These are phyloP conservation scores for Ananas comosus DNA, from an alignment of 176 grass and related monocot species.

Conservation along the genomic window DNA sequence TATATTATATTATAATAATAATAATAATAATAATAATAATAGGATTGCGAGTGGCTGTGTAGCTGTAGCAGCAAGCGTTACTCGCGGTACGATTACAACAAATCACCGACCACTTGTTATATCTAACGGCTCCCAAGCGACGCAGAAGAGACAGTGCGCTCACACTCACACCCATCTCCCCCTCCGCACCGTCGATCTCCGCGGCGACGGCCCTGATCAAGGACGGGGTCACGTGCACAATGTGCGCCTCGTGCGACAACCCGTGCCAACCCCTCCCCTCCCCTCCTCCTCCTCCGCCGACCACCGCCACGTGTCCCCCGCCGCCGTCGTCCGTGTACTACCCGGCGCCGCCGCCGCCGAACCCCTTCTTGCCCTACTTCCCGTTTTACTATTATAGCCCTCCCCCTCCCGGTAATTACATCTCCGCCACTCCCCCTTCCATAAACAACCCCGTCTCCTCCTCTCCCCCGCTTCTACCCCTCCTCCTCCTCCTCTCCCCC, in stretches of 20 bases:
- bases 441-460: background rate
- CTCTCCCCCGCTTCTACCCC: background rate
- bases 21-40: background rate
- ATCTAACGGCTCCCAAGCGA: background rate
- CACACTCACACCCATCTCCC: too few relatives aligned
- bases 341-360: slow-evolving; percentile 73
- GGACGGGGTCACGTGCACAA: slow-evolving; percentile 70
- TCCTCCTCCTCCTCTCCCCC: background rate
- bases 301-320: slow-evolving; percentile 16
- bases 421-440: background rate
- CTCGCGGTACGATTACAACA: background rate
- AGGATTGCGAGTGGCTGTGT: background rate
- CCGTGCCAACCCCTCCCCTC: slow-evolving; percentile 60
- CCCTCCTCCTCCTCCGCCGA: slow-evolving; percentile 26
- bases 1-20: too few relatives aligned
- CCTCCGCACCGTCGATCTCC: background rate
- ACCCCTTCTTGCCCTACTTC: slow-evolving; percentile 94
- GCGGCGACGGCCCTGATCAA: slow-evolving; percentile 23
- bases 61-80: background rate
- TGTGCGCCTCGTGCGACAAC: slow-evolving; percentile 80
- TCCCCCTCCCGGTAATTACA: slow-evolving; percentile 38
- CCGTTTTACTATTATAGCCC: slow-evolving; percentile 95
- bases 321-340: slow-evolving; percentile 35
- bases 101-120: slow-evolving; percentile 3
- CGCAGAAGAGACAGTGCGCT: too few relatives aligned